Evolutionary conservation across 176 grass and related monocot species (phyloP).

Genomic region (Elaeis guineensis): DNA sequence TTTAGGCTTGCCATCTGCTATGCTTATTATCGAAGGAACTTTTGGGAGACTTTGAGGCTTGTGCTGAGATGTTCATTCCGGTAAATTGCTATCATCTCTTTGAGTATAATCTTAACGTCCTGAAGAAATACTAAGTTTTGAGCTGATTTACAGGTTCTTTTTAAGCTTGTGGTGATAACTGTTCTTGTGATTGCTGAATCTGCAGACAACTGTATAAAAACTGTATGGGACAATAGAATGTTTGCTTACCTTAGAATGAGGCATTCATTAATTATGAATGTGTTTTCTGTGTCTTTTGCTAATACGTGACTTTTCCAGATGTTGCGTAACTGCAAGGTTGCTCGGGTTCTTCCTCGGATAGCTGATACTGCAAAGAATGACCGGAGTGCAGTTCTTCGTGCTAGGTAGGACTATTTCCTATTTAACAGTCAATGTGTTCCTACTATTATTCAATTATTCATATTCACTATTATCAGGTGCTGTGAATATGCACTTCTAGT

Average conservation of each 20-base stretch:
- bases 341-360: conserved; percentile 72
- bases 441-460: conserved; percentile 12
- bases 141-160: conserved; percentile 53
- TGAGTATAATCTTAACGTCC: neutral
- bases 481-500: conserved; percentile 83
- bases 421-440: conserved; percentile 17
- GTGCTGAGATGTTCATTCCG: conserved; percentile 72
- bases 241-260: conserved; percentile 1
- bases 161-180: conserved; percentile 99
- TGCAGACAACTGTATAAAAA: conserved; percentile 95
- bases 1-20: conserved; percentile 78
- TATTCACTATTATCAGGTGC: conserved; percentile 45
- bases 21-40: conserved; percentile 95
- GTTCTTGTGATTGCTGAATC: conserved; percentile 97
- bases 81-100: conserved; percentile 30
- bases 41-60: conserved; percentile 87
- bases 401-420: conserved; percentile 48
- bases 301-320: conserved; percentile 38
- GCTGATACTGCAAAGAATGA: conserved; percentile 81
- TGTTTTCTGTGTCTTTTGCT: conserved; percentile 6
- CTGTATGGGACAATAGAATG: conserved; percentile 51
- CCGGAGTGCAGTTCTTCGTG: conserved; percentile 72
- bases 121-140: conserved; percentile 22
- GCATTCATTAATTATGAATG: neutral
- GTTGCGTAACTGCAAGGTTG: conserved; percentile 82